Percentiles rank a stretch among this genome's conserved stretches.
Evolutionary conservation across 805 yeast genomes (phyloP).

Genomic region (Scheffersomyces lignosus): DNA sequence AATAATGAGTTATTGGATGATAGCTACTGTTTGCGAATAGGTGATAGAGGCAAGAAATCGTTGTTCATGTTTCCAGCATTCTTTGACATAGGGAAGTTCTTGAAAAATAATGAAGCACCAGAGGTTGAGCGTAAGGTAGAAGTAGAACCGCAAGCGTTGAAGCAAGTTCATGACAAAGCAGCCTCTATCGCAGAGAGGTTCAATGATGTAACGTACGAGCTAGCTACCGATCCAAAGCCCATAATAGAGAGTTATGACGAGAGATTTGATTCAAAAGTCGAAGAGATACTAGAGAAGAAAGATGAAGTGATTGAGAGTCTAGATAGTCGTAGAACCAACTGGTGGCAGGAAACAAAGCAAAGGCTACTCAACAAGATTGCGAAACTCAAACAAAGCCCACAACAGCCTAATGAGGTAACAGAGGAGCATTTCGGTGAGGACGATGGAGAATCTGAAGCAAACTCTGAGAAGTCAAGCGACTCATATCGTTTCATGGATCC

Average conservation of each 20-base stretch:
- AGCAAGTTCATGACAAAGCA: constrained; percentile 19
- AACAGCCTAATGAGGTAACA: background rate
- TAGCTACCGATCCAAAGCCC: constrained; percentile 20
- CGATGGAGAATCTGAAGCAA: too few relatives aligned
- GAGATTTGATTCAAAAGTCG: constrained; percentile 15
- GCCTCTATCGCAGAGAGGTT: constrained; percentile 11
- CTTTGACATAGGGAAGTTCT: constrained; percentile 1
- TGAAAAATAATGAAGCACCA: background rate
- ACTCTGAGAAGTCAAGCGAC: too few relatives aligned
- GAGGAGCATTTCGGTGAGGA: too few relatives aligned
- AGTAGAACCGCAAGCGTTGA: constrained; percentile 20
- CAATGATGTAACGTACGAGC: constrained; percentile 17
- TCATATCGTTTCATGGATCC: background rate
- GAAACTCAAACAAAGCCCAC: background rate
- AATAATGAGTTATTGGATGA: constrained; percentile 14
- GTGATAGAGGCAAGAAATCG: constrained; percentile 23
- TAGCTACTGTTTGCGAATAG: constrained; percentile 42
- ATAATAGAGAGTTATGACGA: constrained; percentile 18
- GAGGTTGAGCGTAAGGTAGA: background rate
- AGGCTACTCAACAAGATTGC: background rate
- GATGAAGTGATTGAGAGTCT: background rate
- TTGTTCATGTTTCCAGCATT: constrained; percentile 25
- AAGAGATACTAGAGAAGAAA: background rate
- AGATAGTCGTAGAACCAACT: too few relatives aligned
- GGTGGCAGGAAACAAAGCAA: background rate